Base-by-base conservation (phyloP, 225 moss, liverwort and hornwort species). In the Lunularia cruciata region DNA sequence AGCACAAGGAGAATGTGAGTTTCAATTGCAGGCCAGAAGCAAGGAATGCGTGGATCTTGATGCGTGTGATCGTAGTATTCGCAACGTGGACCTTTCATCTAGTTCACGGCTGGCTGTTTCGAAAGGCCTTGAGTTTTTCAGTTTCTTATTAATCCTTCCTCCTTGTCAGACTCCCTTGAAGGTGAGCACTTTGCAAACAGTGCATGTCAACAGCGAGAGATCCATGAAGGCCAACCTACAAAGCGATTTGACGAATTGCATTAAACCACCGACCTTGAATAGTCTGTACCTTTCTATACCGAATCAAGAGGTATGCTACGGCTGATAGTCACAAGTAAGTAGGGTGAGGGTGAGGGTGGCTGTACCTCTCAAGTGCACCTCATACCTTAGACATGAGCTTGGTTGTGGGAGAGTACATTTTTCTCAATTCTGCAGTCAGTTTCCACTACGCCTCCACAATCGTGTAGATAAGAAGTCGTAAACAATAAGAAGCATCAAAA, bases 261-360 rank as follows among this genome's bases (percentile, higher is more conserved):
- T 46, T 35, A 38, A 40, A 28, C 46, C 18, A 31, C 54, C 54
- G 5, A 27, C 6, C 11, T 34, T 63, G 19, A 54, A 47, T n/a
- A 47, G 65, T 46, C 62, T 23, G 14, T 68, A 61, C 48, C 23
- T 57, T 23, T 73, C 63, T 25, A 45, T 57, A 37, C 63, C 68
- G 48, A 73, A 63, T 60, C n/a, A 62, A 55, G 62, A 73, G 72
- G 77, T 78, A 48, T 51, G 55, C 11, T 23, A 25, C 11, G 47
- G 37, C 3, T 10, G 12, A 25, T 19, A 2, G 7, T 38, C n/a
- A 47, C 47, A 6, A 16, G 43, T 16, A 43, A 16, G 12, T 43
- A 11, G 11, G 1, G 16, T 2, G 43, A 10, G 3, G 11, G 2
- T 3, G 43, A 43, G 43, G 43, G 16, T 43, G 5, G 43, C 1